Conservation (phyloP, 2,329 filamentous ascomycete genomes). For the Penicillium sp. region DNA sequence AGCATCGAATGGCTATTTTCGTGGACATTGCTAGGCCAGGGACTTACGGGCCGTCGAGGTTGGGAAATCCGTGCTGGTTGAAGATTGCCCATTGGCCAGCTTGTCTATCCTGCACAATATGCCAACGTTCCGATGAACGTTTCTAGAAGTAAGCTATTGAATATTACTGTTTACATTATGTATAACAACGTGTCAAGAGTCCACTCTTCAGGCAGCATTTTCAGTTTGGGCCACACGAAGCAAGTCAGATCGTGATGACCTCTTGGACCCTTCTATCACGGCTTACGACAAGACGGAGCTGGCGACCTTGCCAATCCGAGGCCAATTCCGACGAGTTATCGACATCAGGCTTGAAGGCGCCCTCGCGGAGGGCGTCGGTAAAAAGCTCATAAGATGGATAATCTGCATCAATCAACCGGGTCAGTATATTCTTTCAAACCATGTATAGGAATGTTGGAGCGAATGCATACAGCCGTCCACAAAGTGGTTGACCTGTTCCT, state of each 20-base stretch:
- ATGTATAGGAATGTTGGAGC: background rate
- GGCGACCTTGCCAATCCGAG: conserved; percentile 47
- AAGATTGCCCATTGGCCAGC: no score
- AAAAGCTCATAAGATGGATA: conserved; percentile 71
- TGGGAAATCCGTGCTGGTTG: no score
- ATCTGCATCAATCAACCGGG: conserved; percentile 37
- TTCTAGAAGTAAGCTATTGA: no score
- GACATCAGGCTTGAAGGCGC: conserved; percentile 49
- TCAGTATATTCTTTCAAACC: background rate
- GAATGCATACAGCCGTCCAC: conserved; percentile 59
- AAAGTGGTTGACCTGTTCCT: conserved; percentile 73
- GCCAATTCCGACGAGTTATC: conserved; percentile 18
- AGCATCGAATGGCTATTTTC: background rate
- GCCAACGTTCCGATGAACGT: background rate
- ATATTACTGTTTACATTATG: no score
- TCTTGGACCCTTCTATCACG: conserved; percentile 59
- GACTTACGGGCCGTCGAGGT: no score
- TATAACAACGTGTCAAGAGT: no score
- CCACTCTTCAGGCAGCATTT: background rate
- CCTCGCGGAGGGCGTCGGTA: conserved; percentile 55
- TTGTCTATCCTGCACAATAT: no score
- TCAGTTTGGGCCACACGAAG: background rate
- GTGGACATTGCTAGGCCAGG: no score
- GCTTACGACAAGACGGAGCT: conserved; percentile 61
- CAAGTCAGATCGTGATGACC: conserved; percentile 51